Percentiles rank a stretch among this genome's conserved stretches.
phyloP scores from a whole-genome alignment of 257 asterid genomes.

The Forsythia suspensa region DNA sequence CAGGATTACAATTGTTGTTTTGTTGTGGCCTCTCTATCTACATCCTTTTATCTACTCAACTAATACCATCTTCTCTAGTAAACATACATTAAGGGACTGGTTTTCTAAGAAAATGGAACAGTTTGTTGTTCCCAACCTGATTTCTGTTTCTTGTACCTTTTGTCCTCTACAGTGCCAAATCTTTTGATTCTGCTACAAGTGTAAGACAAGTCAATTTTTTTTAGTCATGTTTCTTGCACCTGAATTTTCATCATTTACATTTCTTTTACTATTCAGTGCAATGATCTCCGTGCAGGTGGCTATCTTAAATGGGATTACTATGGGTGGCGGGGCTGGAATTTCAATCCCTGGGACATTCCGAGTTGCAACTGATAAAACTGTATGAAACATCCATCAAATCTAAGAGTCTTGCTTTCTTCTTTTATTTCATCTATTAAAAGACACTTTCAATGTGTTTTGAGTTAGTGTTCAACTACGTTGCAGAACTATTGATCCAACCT shows the following conservation, averaged over 20 bases:
- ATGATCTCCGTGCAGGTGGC: conserved; percentile 70
- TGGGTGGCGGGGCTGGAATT: conserved; percentile 99
- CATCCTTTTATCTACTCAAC: conserved; percentile 1
- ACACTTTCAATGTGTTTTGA: background rate
- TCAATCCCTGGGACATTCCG: conserved; percentile 94
- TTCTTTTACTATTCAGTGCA: background rate
- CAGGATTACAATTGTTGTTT: conserved; percentile 2
- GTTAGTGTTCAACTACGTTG: background rate
- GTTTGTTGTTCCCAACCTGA: conserved; percentile 11
- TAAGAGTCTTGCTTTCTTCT: conserved; percentile 16
- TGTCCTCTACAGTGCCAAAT: conserved; percentile 11
- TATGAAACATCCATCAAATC: conserved; percentile 34
- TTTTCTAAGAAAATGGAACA: background rate
- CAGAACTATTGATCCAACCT: background rate
- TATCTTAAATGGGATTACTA: conserved; percentile 87
- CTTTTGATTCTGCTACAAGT: background rate
- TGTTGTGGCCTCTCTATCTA: background rate
- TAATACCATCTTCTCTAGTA: background rate
- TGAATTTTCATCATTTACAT: background rate
- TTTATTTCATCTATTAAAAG: conserved; percentile 17
- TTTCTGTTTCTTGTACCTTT: conserved; percentile 8
- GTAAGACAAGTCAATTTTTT: background rate
- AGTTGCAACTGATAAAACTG: conserved; percentile 93
- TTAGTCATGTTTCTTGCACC: background rate
- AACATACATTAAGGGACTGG: background rate